phyloP scores from a whole-genome alignment of 495 filamentous ascomycete genomes.

The Cudoniella acicularis region DNA sequence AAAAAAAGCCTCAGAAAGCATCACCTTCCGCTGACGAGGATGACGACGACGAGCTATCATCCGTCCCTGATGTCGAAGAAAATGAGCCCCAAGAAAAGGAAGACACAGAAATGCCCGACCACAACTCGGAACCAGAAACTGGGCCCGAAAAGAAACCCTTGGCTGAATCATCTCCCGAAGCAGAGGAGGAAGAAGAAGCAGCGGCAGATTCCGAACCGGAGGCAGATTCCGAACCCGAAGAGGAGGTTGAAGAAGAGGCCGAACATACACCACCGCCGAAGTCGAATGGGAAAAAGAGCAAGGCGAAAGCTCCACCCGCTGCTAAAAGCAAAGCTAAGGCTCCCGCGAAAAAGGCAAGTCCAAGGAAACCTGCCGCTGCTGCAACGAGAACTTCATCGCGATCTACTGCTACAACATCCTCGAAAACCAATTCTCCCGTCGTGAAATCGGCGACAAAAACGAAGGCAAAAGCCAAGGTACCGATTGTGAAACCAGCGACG shows the following conservation, averaged over 20 bases:
- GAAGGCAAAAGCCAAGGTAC: conserved; percentile 1
- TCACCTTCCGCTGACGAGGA: conserved; percentile 18
- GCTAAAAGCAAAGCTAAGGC: conserved; percentile 1
- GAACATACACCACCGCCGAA: conserved; percentile 4
- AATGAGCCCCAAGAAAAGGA: conserved; percentile 18
- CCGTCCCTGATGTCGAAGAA: conserved; percentile 19
- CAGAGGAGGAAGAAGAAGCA: conserved; percentile 23
- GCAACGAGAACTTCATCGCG: not conserved
- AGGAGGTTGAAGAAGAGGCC: conserved; percentile 13
- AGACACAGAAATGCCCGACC: conserved; percentile 4
- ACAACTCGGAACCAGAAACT: conserved; percentile 10
- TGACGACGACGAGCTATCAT: conserved; percentile 15
- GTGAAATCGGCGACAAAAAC: not conserved
- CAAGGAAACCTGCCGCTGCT: not conserved
- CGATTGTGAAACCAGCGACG: not conserved
- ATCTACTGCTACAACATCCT: too few relatives aligned
- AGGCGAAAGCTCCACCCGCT: not conserved
- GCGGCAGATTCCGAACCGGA: conserved; percentile 29
- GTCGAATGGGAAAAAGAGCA: conserved; percentile 9
- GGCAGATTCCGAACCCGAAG: conserved; percentile 20
- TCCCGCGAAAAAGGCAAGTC: not conserved
- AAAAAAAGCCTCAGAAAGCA: conserved; percentile 19
- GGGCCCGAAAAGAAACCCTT: not conserved
- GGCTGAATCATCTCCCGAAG: not conserved
- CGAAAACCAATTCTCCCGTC: not conserved